Conservation (phyloP, 148 eudicot species). For the Talinum fruticosum region DNA sequence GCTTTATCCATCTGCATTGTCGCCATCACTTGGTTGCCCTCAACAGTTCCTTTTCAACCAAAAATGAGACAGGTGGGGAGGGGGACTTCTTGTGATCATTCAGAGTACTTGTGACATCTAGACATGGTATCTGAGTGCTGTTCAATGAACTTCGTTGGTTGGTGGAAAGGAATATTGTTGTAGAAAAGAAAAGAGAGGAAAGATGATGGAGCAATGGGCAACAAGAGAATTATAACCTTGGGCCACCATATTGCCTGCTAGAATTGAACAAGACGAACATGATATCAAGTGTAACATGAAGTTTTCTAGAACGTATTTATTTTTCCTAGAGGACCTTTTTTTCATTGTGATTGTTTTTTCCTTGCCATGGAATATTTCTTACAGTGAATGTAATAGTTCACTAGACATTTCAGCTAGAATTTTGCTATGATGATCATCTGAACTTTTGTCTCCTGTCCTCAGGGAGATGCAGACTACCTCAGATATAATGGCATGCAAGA, state of each 20-base stretch:
- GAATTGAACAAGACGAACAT: not conserved
- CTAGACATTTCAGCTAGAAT: not conserved
- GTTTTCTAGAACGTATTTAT: not conserved
- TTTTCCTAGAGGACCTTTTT: not conserved
- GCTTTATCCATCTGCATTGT: not conserved
- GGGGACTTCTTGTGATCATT: too few relatives aligned
- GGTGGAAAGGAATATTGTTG: not conserved
- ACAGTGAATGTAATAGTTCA: not conserved
- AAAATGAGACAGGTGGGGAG: too few relatives aligned
- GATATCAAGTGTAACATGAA: not conserved
- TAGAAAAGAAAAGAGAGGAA: not conserved
- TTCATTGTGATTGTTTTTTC: not conserved
- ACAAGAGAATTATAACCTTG: not conserved
- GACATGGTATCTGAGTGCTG: too few relatives aligned
- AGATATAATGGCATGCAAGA: conserved; percentile 89
- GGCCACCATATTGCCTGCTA: not conserved
- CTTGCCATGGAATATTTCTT: not conserved
- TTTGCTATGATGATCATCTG: not conserved
- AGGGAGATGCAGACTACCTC: conserved; percentile 95
- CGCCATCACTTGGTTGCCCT: not conserved
- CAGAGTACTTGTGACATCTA: too few relatives aligned
- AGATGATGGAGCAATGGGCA: not conserved
- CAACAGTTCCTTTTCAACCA: too few relatives aligned
- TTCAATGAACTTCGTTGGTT: not conserved
- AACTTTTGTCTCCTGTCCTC: conserved; percentile 16